Percentiles rank a stretch among this genome's conserved stretches.
These are phyloP conservation scores for Solioccasus polychromus DNA, from an alignment of 768 basidiomycete species.

Conservation along the genomic window DNA sequence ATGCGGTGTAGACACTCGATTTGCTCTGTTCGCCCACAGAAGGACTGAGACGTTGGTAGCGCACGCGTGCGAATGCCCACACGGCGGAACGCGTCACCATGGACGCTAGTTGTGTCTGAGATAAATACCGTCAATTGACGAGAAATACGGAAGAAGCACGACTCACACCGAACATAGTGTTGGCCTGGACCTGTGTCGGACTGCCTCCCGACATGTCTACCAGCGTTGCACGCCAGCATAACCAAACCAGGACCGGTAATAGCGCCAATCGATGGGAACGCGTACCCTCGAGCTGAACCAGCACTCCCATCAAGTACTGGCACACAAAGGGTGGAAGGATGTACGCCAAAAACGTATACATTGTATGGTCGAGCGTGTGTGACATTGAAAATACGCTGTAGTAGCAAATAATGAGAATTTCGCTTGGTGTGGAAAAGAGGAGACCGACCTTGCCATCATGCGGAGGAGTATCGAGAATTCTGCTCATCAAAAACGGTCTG, in stretches of 20 bases:
- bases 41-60: conserved; percentile 11
- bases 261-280: conserved; percentile 42
- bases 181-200: no score
- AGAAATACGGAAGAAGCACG: not conserved
- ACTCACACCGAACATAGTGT: conserved; percentile 22
- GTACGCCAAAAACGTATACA: conserved; percentile 29
- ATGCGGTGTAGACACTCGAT: conserved; percentile 9
- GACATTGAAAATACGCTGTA: no score
- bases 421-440: no score
- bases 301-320: conserved; percentile 49
- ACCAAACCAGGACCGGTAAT: conserved; percentile 45
- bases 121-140: not conserved
- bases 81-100: conserved; percentile 12
- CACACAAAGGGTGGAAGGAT: conserved; percentile 41
- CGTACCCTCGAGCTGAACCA: conserved; percentile 47
- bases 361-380: no score
- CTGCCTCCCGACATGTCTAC: conserved; percentile 25
- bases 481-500: no score
- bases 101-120: conserved; percentile 16
- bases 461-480: no score
- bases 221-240: conserved; percentile 37
- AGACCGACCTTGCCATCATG: no score
- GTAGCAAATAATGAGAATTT: no score
- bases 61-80: conserved; percentile 20
- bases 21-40: not conserved